Conservation (phyloP, 2,329 filamentous ascomycete genomes). For the Alternaria infectoria region DNA sequence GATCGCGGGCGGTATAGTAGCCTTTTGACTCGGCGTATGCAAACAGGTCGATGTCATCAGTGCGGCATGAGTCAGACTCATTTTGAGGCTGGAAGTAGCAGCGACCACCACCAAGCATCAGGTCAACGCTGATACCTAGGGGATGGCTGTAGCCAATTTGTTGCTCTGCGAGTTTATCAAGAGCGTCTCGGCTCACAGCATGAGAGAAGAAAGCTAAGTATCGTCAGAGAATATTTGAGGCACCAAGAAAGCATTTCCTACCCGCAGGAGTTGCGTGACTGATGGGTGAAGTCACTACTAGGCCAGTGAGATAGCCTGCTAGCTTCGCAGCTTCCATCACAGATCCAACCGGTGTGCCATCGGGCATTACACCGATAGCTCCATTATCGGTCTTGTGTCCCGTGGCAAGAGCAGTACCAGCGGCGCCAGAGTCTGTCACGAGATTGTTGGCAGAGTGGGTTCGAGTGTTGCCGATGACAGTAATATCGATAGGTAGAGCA, state of each 20-base stretch:
- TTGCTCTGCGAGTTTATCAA: slow-evolving; percentile 49
- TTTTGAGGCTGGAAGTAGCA: slow-evolving; percentile 52
- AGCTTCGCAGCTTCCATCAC: slow-evolving; percentile 52
- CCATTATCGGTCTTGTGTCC: slow-evolving; percentile 50
- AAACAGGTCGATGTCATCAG: slow-evolving; percentile 48
- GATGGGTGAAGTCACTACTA: slow-evolving; percentile 53
- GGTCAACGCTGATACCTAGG: slow-evolving; percentile 48
- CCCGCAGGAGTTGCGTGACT: slow-evolving; percentile 32
- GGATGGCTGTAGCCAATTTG: slow-evolving; percentile 51
- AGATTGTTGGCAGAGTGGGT: slow-evolving; percentile 41
- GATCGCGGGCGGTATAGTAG: slow-evolving; percentile 48
- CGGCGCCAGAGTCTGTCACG: slow-evolving; percentile 52
- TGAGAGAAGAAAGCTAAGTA: slow-evolving; percentile 41
- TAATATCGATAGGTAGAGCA: slow-evolving; percentile 23
- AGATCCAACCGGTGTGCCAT: slow-evolving; percentile 46
- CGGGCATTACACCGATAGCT: slow-evolving; percentile 45
- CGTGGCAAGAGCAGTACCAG: slow-evolving; percentile 50
- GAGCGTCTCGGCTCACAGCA: slow-evolving; percentile 41
- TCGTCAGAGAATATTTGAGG: not conserved
- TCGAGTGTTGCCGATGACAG: slow-evolving; percentile 30
- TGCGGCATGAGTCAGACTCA: slow-evolving; percentile 46
- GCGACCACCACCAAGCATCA: slow-evolving; percentile 51
- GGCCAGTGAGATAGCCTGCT: slow-evolving; percentile 50
- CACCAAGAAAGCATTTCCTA: not conserved
- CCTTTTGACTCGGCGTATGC: slow-evolving; percentile 43